Evolutionary conservation across 441 rosid genomes (phyloP), one percentile per base, ranked within the genome.

Genomic region (Populus tomentosa): DNA sequence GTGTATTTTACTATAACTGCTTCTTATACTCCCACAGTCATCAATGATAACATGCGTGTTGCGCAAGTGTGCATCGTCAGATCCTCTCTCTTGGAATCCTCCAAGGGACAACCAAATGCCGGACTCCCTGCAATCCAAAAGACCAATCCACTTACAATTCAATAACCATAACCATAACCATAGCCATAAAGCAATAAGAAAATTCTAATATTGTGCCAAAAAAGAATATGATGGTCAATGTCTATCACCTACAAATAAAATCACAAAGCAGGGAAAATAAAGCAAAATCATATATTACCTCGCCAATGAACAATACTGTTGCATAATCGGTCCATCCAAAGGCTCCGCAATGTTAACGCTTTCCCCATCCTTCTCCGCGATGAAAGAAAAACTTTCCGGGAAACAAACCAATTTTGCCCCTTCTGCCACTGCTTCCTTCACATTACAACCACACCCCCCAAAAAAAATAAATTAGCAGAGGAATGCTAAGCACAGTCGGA

Each of bases 81-180:
- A 75, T 72, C 97, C 97, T 83, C 85, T 92, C 75, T 94, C 97
- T 82, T 95, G 99, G 78, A 94, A 95, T 21, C 98, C 98, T 74
- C 97, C 97, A 75, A 95, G 97, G 32, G 98, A 95, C 85, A 94
- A 77, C 99, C 99, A 95, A 67, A 95, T 87, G 26, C 84, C 84
- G 20, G 92, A 87, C 42, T 95, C 97, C 85, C 99, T 95, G 86
- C 81, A 81, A 53, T 62, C 40, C 64, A 73, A 50, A 5, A 74
- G 14, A 6, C 56, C 78, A 72, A 67, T 30, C 23, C 53, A 20
- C 40, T 67, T 16, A 23, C 38, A 20, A 73, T 50, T 7, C 4
- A 23, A 56, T 35, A 16, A 71, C 73, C 68, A 75, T 7, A 75
- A 8, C n/a, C n/a, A n/a, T n/a, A n/a, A n/a, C n/a, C n/a, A n/a